phyloP scores from a whole-genome alignment of 345 rosid species.

The Pistacia integerrima region DNA sequence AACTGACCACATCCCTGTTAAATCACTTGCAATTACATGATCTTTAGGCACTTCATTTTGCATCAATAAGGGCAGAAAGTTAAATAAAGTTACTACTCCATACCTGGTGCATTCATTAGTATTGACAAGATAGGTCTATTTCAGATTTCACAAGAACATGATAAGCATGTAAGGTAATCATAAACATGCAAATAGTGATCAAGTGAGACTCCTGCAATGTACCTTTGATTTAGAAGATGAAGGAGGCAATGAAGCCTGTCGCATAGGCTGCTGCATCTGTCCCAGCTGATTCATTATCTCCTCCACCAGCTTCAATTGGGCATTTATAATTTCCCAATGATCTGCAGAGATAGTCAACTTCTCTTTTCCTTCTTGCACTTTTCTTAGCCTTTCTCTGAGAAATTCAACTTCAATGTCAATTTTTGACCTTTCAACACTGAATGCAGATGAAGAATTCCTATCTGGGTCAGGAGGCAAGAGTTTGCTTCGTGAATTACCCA shows the following conservation, averaged over 20 bases:
- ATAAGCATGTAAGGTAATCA: neutral
- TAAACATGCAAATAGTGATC: neutral
- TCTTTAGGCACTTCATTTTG: neutral
- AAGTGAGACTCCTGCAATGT: neutral
- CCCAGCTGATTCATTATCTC: constrained; percentile 49
- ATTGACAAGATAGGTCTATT: neutral
- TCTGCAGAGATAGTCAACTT: constrained; percentile 40
- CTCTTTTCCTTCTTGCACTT: constrained; percentile 49
- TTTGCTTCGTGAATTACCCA: constrained; percentile 19
- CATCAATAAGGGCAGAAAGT: neutral
- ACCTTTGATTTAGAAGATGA: constrained; percentile 49
- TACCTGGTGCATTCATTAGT: neutral
- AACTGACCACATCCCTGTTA: neutral
- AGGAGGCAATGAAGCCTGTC: constrained; percentile 43
- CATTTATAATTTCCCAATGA: constrained; percentile 38
- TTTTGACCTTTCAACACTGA: constrained; percentile 38
- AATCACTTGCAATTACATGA: neutral
- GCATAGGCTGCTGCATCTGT: constrained; percentile 42
- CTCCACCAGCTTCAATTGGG: constrained; percentile 50
- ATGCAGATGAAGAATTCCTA: constrained; percentile 45
- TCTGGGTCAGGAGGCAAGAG: constrained; percentile 19
- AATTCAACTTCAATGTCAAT: constrained; percentile 56
- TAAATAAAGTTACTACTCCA: neutral
- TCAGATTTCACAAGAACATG: neutral
- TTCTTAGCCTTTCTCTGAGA: constrained; percentile 49